Evolutionary conservation across 331 rosid genomes (phyloP).

Genomic region (Rhamnella rubrinervis): DNA sequence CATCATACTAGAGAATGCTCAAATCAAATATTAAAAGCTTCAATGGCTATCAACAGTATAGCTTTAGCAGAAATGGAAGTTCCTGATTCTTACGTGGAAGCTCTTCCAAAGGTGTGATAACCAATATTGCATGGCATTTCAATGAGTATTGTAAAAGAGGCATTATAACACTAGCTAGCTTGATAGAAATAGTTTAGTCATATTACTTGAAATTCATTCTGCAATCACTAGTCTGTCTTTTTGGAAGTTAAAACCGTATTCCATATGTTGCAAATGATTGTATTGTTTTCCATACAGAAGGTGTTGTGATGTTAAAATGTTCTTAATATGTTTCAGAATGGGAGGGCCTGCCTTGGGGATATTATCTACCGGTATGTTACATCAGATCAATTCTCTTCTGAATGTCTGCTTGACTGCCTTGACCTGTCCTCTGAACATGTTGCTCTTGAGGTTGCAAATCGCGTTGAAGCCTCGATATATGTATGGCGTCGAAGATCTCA

Average conservation of each 20-base stretch:
- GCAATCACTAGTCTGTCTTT: background rate
- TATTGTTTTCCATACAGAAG: background rate
- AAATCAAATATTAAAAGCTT: conserved; percentile 54
- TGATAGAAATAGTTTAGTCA: no score
- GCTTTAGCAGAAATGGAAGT: conserved; percentile 57
- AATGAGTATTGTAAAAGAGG: no score
- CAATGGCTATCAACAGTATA: conserved; percentile 52
- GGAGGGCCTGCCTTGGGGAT: conserved; percentile 60
- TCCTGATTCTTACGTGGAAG: conserved; percentile 55
- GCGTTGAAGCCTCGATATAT: conserved; percentile 50
- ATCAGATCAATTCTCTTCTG: conserved; percentile 54
- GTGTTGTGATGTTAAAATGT: background rate
- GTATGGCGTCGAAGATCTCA: conserved; percentile 58
- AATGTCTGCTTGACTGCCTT: conserved; percentile 54
- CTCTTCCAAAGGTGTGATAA: conserved; percentile 50
- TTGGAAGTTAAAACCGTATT: background rate
- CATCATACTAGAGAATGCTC: conserved; percentile 53
- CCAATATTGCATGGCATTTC: background rate
- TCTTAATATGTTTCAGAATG: conserved; percentile 37
- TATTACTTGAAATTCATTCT: no score
- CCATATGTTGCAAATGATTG: background rate
- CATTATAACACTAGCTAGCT: no score
- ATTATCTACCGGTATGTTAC: conserved; percentile 51
- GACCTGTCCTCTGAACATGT: conserved; percentile 56
- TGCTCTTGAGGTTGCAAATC: conserved; percentile 61